A percentile compares a stretch with the other conserved stretches of the same genome.
phyloP scores from a whole-genome alignment of 2,329 filamentous ascomycete genomes.

The Cytospora piceae region DNA sequence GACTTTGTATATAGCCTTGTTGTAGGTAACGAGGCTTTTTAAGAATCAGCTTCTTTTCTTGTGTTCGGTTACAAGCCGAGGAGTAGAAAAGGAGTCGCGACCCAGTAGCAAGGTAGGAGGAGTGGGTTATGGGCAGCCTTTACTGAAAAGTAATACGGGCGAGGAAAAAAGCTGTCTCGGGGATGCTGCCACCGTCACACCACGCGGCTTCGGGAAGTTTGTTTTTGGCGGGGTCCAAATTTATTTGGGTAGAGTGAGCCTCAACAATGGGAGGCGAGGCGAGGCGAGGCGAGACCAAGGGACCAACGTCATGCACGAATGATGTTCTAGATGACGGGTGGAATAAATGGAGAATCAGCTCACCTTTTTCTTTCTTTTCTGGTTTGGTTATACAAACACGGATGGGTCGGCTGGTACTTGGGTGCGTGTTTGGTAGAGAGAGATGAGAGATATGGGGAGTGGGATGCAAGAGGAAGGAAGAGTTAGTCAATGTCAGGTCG shows the following conservation, averaged over 20 bases:
- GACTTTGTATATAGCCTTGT: slow-evolving; percentile 3
- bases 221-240: background rate
- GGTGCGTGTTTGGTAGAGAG: background rate
- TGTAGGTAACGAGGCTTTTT: slow-evolving; percentile 15
- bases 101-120: slow-evolving; percentile 10
- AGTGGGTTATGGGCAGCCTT: slow-evolving; percentile 30
- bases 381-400: background rate
- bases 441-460: too few species aligned
- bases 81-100: slow-evolving; percentile 19
- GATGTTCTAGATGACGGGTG: slow-evolving; percentile 9
- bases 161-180: slow-evolving; percentile 30
- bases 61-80: slow-evolving; percentile 28
- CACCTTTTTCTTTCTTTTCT: slow-evolving; percentile 9
- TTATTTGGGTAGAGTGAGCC: slow-evolving; percentile 9
- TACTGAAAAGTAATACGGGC: slow-evolving; percentile 15
- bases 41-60: slow-evolving; percentile 18
- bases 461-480: background rate
- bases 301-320: slow-evolving; percentile 20
- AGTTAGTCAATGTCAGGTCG: background rate
- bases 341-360: slow-evolving; percentile 23
- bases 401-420: background rate
- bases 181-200: slow-evolving; percentile 25
- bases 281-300: background rate
- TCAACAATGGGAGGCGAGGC: background rate
- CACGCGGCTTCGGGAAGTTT: slow-evolving; percentile 18